A percentile compares a stretch with the other conserved stretches of the same genome.
Evolutionary conservation across 768 basidiomycete species (phyloP).

Genomic region (Kwoniella dejecticola): DNA sequence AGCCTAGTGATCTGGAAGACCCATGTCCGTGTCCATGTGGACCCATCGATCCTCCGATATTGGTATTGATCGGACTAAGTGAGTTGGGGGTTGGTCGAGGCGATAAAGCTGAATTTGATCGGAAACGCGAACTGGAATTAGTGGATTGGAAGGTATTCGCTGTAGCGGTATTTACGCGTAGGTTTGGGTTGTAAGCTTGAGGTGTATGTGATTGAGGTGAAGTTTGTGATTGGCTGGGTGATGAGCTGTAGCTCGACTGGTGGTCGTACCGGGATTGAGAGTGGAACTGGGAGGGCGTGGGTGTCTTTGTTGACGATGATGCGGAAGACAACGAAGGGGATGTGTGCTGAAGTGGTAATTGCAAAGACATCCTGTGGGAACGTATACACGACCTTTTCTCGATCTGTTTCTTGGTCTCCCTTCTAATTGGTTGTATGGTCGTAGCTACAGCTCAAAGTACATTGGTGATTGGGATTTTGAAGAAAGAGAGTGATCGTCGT

Average conservation of each 20-base stretch:
- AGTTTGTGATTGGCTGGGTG: neutral
- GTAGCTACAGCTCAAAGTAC: too few species aligned
- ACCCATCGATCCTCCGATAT: neutral
- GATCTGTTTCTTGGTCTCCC: too few species aligned
- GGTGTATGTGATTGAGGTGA: neutral
- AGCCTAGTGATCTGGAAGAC: constrained; percentile 13
- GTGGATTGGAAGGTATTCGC: neutral
- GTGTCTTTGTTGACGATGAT: constrained; percentile 8
- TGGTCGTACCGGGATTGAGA: neutral
- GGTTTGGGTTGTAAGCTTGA: neutral
- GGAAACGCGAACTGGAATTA: neutral
- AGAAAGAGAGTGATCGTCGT: neutral
- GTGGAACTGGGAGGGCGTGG: constrained; percentile 1
- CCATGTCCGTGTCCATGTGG: constrained; percentile 7
- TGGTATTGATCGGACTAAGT: constrained; percentile 17
- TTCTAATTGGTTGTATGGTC: too few species aligned
- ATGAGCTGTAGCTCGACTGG: neutral
- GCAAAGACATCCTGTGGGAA: constrained; percentile 15
- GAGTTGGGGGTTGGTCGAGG: constrained; percentile 10
- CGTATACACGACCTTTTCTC: too few species aligned
- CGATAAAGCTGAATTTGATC: constrained; percentile 16
- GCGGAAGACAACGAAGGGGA: constrained; percentile 12
- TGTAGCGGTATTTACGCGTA: constrained; percentile 7
- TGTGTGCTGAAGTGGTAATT: neutral
- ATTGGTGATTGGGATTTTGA: neutral